These are phyloP conservation scores for Clavispora fructus DNA, from an alignment of 805 yeast species.

Conservation along the genomic window DNA sequence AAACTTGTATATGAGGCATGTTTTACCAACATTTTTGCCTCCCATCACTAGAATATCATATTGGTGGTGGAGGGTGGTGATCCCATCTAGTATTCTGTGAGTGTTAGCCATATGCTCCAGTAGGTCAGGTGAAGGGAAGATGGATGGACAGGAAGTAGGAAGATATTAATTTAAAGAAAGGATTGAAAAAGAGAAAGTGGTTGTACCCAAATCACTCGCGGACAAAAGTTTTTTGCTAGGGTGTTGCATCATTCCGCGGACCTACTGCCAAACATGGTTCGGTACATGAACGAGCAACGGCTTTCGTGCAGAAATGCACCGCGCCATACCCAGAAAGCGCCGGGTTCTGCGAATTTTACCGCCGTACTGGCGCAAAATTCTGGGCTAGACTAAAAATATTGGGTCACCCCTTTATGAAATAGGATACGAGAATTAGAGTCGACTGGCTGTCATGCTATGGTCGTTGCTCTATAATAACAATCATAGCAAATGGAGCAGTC, in stretches of 20 bases:
- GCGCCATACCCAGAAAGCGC: not conserved
- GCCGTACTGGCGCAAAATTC: not conserved
- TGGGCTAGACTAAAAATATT: too few species aligned
- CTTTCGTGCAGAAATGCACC: not conserved
- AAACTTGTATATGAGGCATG: constrained; percentile 11
- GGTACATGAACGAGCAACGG: constrained; percentile 4
- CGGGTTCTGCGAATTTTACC: not conserved
- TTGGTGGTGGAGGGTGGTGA: constrained; percentile 7
- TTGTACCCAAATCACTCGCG: not conserved
- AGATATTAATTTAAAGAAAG: not conserved
- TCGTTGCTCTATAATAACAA: too few species aligned
- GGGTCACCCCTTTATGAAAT: too few species aligned
- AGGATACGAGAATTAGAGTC: too few species aligned
- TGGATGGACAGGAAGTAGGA: not conserved
- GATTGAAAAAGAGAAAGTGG: not conserved
- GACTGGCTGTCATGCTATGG: too few species aligned
- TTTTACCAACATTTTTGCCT: constrained; percentile 12
- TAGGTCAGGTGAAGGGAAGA: not conserved
- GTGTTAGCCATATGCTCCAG: not conserved
- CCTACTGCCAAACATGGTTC: not conserved
- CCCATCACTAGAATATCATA: constrained; percentile 15
- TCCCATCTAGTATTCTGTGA: constrained; percentile 5
- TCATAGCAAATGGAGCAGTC: not conserved
- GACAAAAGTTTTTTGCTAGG: not conserved
- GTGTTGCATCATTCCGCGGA: not conserved